Conservation (phyloP, 768 basidiomycete genomes). For the Tylopilus sp. region DNA sequence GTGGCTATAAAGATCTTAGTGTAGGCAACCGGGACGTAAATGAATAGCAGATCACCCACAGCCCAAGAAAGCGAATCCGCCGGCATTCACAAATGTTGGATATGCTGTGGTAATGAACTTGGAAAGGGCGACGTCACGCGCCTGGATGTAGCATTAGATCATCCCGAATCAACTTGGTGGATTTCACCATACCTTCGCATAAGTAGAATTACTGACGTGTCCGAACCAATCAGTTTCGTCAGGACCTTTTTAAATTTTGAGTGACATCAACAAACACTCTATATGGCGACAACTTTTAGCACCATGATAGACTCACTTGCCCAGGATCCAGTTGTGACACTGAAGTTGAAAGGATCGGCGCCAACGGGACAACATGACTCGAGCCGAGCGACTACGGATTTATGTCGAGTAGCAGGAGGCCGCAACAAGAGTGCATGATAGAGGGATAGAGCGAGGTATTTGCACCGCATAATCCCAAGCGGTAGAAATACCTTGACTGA, state of each 20-base stretch:
- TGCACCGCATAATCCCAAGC: slow-evolving; percentile 8
- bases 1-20: slow-evolving; percentile 1
- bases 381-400: slow-evolving; percentile 6
- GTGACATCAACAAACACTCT: not conserved
- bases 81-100: slow-evolving; percentile 11
- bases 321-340: slow-evolving; percentile 4
- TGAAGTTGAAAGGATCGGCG: slow-evolving; percentile 15
- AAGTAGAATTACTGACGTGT: slow-evolving; percentile 15
- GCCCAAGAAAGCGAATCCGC: slow-evolving; percentile 7
- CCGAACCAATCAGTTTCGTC: slow-evolving; percentile 19
- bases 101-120: slow-evolving; percentile 6
- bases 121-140: slow-evolving; percentile 15
- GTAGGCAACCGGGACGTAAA: not conserved
- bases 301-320: slow-evolving; percentile 11
- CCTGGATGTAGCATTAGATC: slow-evolving; percentile 2
- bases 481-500: slow-evolving; percentile 12
- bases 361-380: slow-evolving; percentile 16
- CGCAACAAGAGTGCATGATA: slow-evolving; percentile 6
- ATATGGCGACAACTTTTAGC: not conserved
- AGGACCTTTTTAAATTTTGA: slow-evolving; percentile 8
- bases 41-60: not conserved
- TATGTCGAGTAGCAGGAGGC: slow-evolving; percentile 10
- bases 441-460: slow-evolving; percentile 6
- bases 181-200: slow-evolving; percentile 8
- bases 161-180: not conserved